Percentiles rank a stretch among this genome's conserved stretches.
These are phyloP conservation scores for Penicillium egyptiacum DNA, from an alignment of 495 filamentous ascomycete species.

Conservation along the genomic window DNA sequence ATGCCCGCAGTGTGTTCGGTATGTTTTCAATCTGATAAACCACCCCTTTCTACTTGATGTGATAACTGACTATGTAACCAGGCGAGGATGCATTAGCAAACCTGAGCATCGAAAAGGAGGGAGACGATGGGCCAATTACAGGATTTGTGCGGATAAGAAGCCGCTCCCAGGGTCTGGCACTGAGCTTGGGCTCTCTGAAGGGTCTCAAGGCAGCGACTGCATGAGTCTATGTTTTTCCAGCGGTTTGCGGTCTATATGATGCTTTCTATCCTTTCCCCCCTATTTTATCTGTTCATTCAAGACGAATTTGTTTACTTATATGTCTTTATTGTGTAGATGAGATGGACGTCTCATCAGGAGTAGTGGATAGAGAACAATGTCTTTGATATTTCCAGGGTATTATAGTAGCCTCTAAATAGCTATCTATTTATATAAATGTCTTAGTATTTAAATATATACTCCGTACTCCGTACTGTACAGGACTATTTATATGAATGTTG, in stretches of 20 bases:
- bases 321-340: slow-evolving; percentile 30
- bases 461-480: too few relatives aligned
- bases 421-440: background rate
- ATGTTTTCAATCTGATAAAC: slow-evolving; percentile 38
- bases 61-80: slow-evolving; percentile 43
- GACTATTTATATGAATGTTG: background rate
- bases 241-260: slow-evolving; percentile 33
- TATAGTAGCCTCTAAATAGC: background rate
- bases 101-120: slow-evolving; percentile 96
- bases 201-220: slow-evolving; percentile 68
- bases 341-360: slow-evolving; percentile 20
- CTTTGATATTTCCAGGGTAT: slow-evolving; percentile 6
- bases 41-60: slow-evolving; percentile 13
- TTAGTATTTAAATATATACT: background rate
- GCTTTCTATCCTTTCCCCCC: slow-evolving; percentile 27
- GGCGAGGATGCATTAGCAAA: slow-evolving; percentile 99
- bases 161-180: slow-evolving; percentile 90
- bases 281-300: slow-evolving; percentile 21
- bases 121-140: slow-evolving; percentile 90
- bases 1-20: slow-evolving; percentile 98
- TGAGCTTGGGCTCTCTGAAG: slow-evolving; percentile 93
- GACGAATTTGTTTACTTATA: slow-evolving; percentile 38
- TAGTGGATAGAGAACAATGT: slow-evolving; percentile 35
- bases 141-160: slow-evolving; percentile 99
- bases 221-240: slow-evolving; percentile 41